Evolutionary conservation across 176 grass and related monocot species (phyloP).

Genomic region (Triticum timopheevii): DNA sequence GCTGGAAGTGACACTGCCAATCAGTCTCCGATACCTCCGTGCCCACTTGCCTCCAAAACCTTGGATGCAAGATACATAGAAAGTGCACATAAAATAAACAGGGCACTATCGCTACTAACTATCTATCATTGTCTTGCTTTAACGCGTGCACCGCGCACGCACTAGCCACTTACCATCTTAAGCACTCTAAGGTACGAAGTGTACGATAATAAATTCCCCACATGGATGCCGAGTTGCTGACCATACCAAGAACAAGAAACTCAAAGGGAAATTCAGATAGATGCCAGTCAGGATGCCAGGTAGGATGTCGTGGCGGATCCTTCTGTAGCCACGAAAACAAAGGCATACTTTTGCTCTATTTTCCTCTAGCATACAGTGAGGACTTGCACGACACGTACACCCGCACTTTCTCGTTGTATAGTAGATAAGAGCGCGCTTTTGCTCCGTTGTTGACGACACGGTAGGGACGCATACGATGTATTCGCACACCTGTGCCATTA

Average conservation of each 20-base stretch:
- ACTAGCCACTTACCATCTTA: neutral
- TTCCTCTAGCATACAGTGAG: neutral
- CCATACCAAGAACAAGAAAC: neutral
- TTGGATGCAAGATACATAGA: neutral
- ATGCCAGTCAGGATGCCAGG: neutral
- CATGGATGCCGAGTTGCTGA: neutral
- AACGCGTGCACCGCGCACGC: neutral
- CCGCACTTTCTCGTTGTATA: neutral
- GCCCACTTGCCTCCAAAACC: neutral
- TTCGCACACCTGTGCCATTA: too few species aligned
- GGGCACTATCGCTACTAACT: neutral
- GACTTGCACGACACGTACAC: neutral
- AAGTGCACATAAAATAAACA: neutral
- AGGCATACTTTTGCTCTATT: neutral
- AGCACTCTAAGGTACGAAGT: neutral
- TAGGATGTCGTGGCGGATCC: neutral
- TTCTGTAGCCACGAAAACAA: neutral
- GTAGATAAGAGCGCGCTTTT: too few species aligned
- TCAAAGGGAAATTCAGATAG: neutral
- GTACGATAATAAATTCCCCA: neutral
- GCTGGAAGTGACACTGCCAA: neutral
- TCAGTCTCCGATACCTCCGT: neutral
- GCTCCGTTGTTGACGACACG: too few species aligned
- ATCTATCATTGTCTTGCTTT: neutral
- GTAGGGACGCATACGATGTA: too few species aligned